Base-by-base conservation (phyloP, 2,329 filamentous ascomycete genomes). In the Didymellaceae sp. region DNA sequence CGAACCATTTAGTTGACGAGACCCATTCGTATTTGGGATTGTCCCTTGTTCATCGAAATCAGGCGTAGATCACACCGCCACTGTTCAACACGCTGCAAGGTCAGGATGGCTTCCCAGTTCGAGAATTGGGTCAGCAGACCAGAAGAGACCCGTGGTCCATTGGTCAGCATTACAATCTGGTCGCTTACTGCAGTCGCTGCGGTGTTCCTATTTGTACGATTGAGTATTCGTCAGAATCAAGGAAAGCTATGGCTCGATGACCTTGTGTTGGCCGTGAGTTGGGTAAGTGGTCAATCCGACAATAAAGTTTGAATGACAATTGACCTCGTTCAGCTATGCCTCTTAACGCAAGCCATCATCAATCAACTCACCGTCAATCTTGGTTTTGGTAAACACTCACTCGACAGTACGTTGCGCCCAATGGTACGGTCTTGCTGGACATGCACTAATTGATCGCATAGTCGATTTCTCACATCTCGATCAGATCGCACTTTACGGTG, bases 211-310 rank as follows among this genome's bases (percentile, higher is more conserved):
- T 25, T 43, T 22, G 16, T 45, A 34, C 41, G 54, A 28, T 42
- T 54, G 20, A 46, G 28, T 17, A 57, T 57, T 45, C 54, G 54
- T 33, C 50, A 51, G 16, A 31, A 42, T 26, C 54, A 54, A 38
- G 54, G 50, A 24, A 53, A 57, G 38, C 25, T 57, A 38, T 57
- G 54, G 54, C 33, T 57, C 13, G 54, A 57, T 26, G 54, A 57
- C 34, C 39, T 42, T 28, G 41, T 45, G 38, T 45, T 57, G 34
- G 10, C 24, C 21, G 35, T 54, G 28, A 54, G 50, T 33, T 57
- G 54, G 54, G 54, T 54, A 57, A 37, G 42, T 21, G 2, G 6
- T n/a, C 11, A 32, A 16, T 5, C 17, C 11, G 17, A 9, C 16
- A 5, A 13, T 28, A 9, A 9, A 13, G n/a, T 28, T 13, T 7